Evolutionary conservation across 2,329 filamentous ascomycete species (phyloP), one percentile per base, ranked within the genome.

Genomic region (Myriosclerotinia curreyana): DNA sequence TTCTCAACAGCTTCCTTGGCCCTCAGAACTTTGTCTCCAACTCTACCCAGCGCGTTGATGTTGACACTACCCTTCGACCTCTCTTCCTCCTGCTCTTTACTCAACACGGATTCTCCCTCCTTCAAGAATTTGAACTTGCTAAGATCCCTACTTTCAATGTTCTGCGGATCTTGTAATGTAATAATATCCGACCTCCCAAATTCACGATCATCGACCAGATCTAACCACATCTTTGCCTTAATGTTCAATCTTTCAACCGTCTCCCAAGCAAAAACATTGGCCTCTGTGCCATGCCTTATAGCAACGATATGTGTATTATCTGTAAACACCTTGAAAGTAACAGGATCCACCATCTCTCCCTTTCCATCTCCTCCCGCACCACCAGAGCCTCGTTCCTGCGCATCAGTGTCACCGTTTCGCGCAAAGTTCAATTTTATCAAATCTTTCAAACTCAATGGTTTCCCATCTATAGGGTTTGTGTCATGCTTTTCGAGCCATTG

Each of bases 221-320:
- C 95, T 69, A 82, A 84, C 95, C 95, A 99, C 79, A 96, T 89
- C 83, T 97, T 98, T 58, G 92, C 83, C 80, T 98, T 98, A 77
- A 99, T 89, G 76, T 99, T 99, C 79, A 99, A 85, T 71, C 91
- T 85, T 77, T 98, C 91, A 46, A 99, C 86, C 1, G 96, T 99
- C 73, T 99, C 96, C 85, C 89, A 97, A 1, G 93, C 88, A 75
- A 98, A 99, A 5, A 96, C 95, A 77, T 99, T 99, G 58, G 94
- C 94, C 65, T 93, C 94, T 63, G 82, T 89, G 62, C 85, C 86
- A 76, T 90, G 86, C 64, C 86, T 83, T 68, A 99, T 82, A 20
- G 93, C 94, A 53, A 98, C 91, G 65, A 99, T 91, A 76, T 98
- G 95, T 5, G 95, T 98, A 77, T 98, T 98, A 76, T 99, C 92